Base-by-base conservation (phyloP, 2,329 filamentous ascomycete genomes). In the Truncatella angustata region DNA sequence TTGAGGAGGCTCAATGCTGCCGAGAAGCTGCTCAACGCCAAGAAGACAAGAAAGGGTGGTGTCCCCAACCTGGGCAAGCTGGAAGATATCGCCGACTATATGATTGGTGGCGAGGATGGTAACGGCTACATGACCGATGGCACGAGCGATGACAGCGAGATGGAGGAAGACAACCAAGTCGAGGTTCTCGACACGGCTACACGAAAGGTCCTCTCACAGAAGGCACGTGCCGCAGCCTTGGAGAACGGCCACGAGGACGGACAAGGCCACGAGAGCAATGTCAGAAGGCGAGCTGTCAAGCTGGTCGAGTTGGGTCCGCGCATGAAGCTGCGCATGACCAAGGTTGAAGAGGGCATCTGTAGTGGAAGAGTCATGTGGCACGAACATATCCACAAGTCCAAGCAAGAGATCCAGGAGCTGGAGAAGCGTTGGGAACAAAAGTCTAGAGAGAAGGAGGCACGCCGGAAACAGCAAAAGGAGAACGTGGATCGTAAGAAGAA, bases 281-380 rank as follows among this genome's bases (percentile, higher is more conserved):
- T 95, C 5, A 90, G 96, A 71, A 90, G 90, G 61, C 84, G 91
- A 40, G 92, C 90, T 0, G 90, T 99, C 20, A 97, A 96, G 68
- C 77, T 99, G 5, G 86, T 96, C 3, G 94, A 99, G 72, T 75
- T 99, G 1, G 94, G 94, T 0, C 94, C 94, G 1, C 84, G 94
- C 50, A 87, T 99, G 88, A 87, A 84, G 55, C 74, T 99, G 36
- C 85, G 93, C 28, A 77, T 99, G 72, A 92, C 91, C 51, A 99
- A 99, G 74, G 92, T 99, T 4, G 94, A 99, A 66, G 94, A 99
- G 62, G 94, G 93, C 1, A 72, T 97, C 5, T 97, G 91, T 63
- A 81, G 82, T 23, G 94, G 94, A 46, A 94, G 91, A 68, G 82
- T 96, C 52, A 90, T 99, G 88, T 99, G 94, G 94, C 94, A 99